A percentile compares a stretch with the other conserved stretches of the same genome.
Conservation (phyloP, 1,284 basidiomycete species). For the Puccinia hordei region DNA sequence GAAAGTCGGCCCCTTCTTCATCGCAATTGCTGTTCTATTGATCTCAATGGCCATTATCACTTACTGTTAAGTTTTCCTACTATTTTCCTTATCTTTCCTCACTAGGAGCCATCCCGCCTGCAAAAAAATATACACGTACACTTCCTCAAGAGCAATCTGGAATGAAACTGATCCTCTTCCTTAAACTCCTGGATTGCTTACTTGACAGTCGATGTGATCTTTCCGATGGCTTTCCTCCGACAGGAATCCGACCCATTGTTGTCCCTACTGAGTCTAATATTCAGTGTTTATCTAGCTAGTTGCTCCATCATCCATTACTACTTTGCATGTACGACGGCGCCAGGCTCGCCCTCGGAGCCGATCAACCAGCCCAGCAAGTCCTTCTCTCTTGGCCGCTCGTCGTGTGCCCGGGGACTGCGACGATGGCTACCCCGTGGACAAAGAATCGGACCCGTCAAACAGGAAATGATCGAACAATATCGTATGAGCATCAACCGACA, state of each 20-base stretch:
- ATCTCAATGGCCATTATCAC: conserved; percentile 70
- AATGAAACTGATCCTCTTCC: no score
- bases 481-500: conserved; percentile 66
- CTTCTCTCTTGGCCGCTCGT: background rate
- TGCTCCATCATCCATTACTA: conserved; percentile 19
- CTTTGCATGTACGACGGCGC: conserved; percentile 1
- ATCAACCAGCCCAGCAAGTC: background rate
- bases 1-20: conserved; percentile 85
- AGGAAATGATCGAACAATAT: conserved; percentile 65
- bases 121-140: no score
- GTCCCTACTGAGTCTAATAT: conserved; percentile 53
- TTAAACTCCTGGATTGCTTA: no score
- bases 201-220: conserved; percentile 72
- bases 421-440: conserved; percentile 70
- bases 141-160: no score
- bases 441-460: conserved; percentile 61
- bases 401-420: conserved; percentile 55
- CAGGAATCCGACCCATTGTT: conserved; percentile 81
- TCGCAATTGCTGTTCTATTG: conserved; percentile 73
- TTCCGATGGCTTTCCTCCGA: conserved; percentile 69
- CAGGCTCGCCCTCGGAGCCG: conserved; percentile 14
- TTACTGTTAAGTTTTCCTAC: conserved; percentile 72
- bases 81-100: conserved; percentile 63
- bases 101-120: no score
- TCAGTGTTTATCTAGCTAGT: conserved; percentile 18